A percentile compares a stretch with the other conserved stretches of the same genome.
Conservation (phyloP, 2,329 filamentous ascomycete genomes). For the Colletotrichum endophyticum region DNA sequence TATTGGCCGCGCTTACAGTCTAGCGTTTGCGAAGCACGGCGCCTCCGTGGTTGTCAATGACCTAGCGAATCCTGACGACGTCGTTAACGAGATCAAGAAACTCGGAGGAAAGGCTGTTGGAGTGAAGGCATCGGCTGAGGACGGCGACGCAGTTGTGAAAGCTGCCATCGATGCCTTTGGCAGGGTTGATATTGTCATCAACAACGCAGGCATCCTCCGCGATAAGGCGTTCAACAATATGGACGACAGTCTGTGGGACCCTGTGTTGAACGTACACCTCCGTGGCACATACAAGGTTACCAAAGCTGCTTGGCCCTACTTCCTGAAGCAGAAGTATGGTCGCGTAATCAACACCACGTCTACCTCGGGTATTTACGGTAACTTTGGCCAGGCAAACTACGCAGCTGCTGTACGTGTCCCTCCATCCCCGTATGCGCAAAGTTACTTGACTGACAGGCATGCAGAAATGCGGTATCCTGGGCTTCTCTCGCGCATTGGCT, state of each 20-base stretch:
- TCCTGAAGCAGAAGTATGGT: slow-evolving; percentile 98
- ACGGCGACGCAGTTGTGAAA: slow-evolving; percentile 91
- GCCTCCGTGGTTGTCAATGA: slow-evolving; percentile 94
- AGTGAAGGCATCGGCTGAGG: slow-evolving; percentile 91
- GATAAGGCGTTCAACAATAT: slow-evolving; percentile 99
- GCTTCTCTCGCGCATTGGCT: slow-evolving; percentile 91
- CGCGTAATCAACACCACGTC: slow-evolving; percentile 96
- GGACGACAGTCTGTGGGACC: slow-evolving; percentile 92
- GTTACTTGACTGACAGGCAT: slow-evolving; percentile 21
- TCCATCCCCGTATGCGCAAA: background rate
- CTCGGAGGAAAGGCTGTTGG: slow-evolving; percentile 87
- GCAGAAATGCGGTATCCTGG: slow-evolving; percentile 89
- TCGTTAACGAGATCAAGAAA: slow-evolving; percentile 92
- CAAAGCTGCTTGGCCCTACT: slow-evolving; percentile 96
- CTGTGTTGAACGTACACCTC: slow-evolving; percentile 90
- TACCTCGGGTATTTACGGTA: slow-evolving; percentile 97
- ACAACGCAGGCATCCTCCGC: slow-evolving; percentile 96
- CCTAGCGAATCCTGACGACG: slow-evolving; percentile 86
- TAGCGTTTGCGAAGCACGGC: slow-evolving; percentile 85
- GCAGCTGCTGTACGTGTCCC: slow-evolving; percentile 73
- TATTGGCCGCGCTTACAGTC: slow-evolving; percentile 88
- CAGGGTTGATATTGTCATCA: slow-evolving; percentile 92
- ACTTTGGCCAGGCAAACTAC: slow-evolving; percentile 99
- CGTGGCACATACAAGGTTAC: slow-evolving; percentile 95
- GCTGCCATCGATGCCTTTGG: slow-evolving; percentile 92